These are phyloP conservation scores for Oryza longistaminata DNA, from an alignment of 176 grass and related monocot genomes.

Conservation along the genomic window DNA sequence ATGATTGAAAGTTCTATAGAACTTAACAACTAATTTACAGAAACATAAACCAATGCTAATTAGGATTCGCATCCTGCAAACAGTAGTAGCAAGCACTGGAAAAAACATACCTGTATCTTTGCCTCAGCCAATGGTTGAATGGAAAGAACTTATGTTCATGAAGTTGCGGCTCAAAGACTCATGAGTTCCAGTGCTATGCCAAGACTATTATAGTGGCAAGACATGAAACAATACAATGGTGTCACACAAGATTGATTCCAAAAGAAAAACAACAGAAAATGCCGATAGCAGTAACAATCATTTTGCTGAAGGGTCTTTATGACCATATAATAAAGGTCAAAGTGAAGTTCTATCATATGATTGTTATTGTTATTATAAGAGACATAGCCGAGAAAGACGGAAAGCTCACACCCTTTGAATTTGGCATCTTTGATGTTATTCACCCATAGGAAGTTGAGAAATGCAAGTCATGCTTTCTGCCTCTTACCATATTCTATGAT, in stretches of 20 bases:
- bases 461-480: conserved; percentile 66
- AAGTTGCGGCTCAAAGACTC: conserved; percentile 44
- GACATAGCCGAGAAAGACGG: conserved; percentile 23
- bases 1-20: not conserved
- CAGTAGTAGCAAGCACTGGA: conserved; percentile 20
- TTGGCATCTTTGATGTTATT: conserved; percentile 54
- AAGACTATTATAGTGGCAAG: conserved; percentile 53
- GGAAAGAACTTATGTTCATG: conserved; percentile 5
- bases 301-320: not conserved
- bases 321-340: conserved; percentile 42
- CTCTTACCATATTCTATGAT: conserved; percentile 44
- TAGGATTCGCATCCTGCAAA: conserved; percentile 15
- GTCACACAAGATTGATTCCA: conserved; percentile 55
- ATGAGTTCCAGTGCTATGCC: conserved; percentile 36
- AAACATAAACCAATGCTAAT: conserved; percentile 1
- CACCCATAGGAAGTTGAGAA: conserved; percentile 68
- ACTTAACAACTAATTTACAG: conserved; percentile 21
- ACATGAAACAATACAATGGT: conserved; percentile 51
- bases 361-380: conserved; percentile 38
- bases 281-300: conserved; percentile 25
- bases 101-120: conserved; percentile 42
- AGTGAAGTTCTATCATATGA: conserved; percentile 49
- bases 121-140: conserved; percentile 21
- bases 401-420: conserved; percentile 62
- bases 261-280: conserved; percentile 40